Percentiles rank a stretch among this genome's conserved stretches.
phyloP scores from a whole-genome alignment of 208 protist genomes.

The Chromosphaera perkinsii region DNA sequence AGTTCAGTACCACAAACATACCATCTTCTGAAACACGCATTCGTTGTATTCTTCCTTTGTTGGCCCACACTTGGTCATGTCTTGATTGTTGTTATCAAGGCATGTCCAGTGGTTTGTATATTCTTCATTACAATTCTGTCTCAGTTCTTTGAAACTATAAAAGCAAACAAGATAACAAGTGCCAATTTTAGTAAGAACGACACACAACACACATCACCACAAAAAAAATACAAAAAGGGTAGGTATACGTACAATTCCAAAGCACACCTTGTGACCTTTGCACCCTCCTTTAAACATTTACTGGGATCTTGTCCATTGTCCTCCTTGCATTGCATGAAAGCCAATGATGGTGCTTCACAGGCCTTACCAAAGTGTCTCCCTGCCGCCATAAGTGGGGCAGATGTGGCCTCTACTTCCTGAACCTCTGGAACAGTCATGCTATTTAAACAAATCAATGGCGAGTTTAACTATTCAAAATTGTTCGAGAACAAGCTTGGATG shows the following conservation, averaged over 20 bases:
- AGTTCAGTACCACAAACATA: no score
- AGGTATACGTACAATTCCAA: slow-evolving; percentile 17
- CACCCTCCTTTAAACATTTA: slow-evolving; percentile 29
- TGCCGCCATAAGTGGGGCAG: slow-evolving; percentile 4
- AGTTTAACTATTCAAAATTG: no score
- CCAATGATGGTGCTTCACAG: slow-evolving; percentile 7
- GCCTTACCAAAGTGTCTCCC: slow-evolving; percentile 15
- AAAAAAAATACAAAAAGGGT: not conserved
- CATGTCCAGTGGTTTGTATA: slow-evolving; percentile 31
- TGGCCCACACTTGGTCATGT: not conserved
- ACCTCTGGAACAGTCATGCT: no score
- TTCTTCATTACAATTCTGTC: slow-evolving; percentile 24
- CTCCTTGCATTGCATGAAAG: slow-evolving; percentile 21
- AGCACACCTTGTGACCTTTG: slow-evolving; percentile 17
- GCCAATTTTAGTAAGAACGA: not conserved
- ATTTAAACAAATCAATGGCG: no score
- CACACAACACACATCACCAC: not conserved
- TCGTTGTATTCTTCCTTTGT: not conserved
- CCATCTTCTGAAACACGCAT: slow-evolving; percentile 15
- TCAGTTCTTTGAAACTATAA: slow-evolving; percentile 21
- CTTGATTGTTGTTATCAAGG: slow-evolving; percentile 19
- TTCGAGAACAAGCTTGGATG: no score
- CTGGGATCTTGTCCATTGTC: slow-evolving; percentile 9
- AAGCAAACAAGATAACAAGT: not conserved
- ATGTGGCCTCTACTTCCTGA: no score